Percentiles rank a stretch among this genome's conserved stretches.
These are phyloP conservation scores for Emmonsia crescens DNA, from an alignment of 2,329 filamentous ascomycete genomes.

Conservation along the genomic window DNA sequence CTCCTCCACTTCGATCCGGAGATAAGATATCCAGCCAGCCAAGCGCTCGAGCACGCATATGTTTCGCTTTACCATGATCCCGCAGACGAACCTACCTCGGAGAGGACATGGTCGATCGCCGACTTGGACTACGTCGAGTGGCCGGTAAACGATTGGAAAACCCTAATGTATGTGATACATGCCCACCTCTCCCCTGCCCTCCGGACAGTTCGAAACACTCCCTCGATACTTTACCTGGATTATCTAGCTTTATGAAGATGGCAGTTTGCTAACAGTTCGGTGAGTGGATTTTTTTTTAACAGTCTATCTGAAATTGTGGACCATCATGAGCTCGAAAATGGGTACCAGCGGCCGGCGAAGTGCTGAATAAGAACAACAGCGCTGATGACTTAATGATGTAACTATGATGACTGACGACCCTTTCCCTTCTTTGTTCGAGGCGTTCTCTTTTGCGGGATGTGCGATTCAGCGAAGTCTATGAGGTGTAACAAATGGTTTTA, in stretches of 20 bases:
- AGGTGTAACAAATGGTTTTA: no score
- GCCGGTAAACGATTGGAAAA: constrained; percentile 1
- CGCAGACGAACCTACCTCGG: neutral
- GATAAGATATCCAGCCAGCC: neutral
- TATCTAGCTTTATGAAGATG: neutral
- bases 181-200: neutral
- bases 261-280: neutral
- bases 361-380: neutral
- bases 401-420: neutral
- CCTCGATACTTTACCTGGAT: neutral
- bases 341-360: neutral
- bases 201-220: neutral
- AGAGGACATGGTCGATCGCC: neutral
- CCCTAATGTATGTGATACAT: neutral
- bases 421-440: neutral
- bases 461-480: neutral
- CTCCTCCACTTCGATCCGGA: neutral
- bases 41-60: neutral
- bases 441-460: neutral
- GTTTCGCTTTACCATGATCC: neutral
- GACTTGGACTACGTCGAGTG: constrained; percentile 1
- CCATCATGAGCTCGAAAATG: neutral
- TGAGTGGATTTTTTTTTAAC: neutral
- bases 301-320: neutral
- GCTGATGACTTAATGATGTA: neutral